Evolutionary conservation across 2,329 filamentous ascomycete species (phyloP), one percentile per base, ranked within the genome.

Genomic region (Monosporascus ibericus): DNA sequence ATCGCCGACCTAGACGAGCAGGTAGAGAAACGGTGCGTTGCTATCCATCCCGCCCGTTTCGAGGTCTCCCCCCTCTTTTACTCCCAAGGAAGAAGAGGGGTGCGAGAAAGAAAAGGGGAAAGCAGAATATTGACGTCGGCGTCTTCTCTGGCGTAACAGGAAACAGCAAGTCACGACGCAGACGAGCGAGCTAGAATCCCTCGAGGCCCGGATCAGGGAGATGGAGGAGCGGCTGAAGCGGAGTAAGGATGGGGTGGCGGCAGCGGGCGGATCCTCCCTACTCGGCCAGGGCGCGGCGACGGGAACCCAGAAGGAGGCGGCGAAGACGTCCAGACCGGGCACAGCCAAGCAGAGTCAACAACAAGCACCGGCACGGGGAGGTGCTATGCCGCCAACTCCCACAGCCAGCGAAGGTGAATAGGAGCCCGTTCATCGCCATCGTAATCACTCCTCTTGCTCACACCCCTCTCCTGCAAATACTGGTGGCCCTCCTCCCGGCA

Each of bases 121-220:
- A 18, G 22, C 49, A 34, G 30, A 34, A 34, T 34, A 51, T 47
- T 30, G n/a, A 42, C 34, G 25, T 18, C n/a, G 24, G 27, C n/a
- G 11, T 25, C 38, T 48, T 27, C 25, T 15, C 22, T 25, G 20
- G 17, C 44, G 37, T n/a, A 34, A 58, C 68, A 96, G 91, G 72
- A 94, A 94, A 73, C 84, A 90, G 66, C 81, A 82, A 55, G 85
- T 97, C 66, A 81, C 79, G 58, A 82, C 80, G 49, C 88, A 90
- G 68, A 83, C 82, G 51, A 82, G 84, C 57, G 90, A 96, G 71
- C 86, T 97, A 60, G 86, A 95, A 70, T 84, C 86, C 52, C 85
- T 97, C 64, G 90, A 96, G 72, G 84, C 84, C 49, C 86, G 85
- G 61, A 83, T 97, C 62, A 86, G 84, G 62, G 90, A 91, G 64